Evolutionary conservation across 495 filamentous ascomycete genomes (phyloP).

Genomic region (Aspergillus bridgeri): DNA sequence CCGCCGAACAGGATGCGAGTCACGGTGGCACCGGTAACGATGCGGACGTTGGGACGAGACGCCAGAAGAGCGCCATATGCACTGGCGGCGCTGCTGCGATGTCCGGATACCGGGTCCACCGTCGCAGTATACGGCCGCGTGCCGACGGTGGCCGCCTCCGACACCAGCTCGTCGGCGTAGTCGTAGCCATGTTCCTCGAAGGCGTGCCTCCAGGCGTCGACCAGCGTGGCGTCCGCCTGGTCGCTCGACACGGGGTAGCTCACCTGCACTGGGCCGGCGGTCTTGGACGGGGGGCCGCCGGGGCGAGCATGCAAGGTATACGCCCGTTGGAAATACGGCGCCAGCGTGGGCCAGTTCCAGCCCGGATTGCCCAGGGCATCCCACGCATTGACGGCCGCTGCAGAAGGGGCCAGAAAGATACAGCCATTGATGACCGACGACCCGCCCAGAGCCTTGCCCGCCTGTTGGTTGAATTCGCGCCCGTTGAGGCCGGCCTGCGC

Average conservation of each 20-base stretch:
- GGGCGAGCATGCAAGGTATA: slow-evolving; percentile 8
- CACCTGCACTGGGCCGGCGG: slow-evolving; percentile 22
- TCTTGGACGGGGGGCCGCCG: not conserved
- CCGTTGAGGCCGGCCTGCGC: slow-evolving; percentile 38
- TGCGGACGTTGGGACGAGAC: slow-evolving; percentile 38
- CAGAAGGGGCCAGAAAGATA: slow-evolving; percentile 29
- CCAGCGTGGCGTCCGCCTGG: slow-evolving; percentile 3
- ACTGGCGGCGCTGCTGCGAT: slow-evolving; percentile 26
- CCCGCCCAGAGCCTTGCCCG: slow-evolving; percentile 34
- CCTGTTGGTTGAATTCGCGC: slow-evolving; percentile 21
- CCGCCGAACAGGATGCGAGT: slow-evolving; percentile 32
- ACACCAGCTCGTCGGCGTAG: slow-evolving; percentile 12
- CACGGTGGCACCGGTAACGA: slow-evolving; percentile 46
- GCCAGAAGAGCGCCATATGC: slow-evolving; percentile 37
- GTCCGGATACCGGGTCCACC: slow-evolving; percentile 23
- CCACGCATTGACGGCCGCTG: slow-evolving; percentile 51
- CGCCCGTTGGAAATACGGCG: slow-evolving; percentile 38
- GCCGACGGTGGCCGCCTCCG: slow-evolving; percentile 11
- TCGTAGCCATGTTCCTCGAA: slow-evolving; percentile 19
- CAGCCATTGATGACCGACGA: slow-evolving; percentile 31
- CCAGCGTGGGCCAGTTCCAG: slow-evolving; percentile 50
- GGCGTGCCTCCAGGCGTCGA: slow-evolving; percentile 26
- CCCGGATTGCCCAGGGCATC: slow-evolving; percentile 47
- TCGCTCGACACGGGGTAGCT: slow-evolving; percentile 20
- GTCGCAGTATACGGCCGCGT: slow-evolving; percentile 19